These are phyloP conservation scores for Kappamyces sp. DNA, from an alignment of 192 early-diverging fungal genomes.

Conservation along the genomic window DNA sequence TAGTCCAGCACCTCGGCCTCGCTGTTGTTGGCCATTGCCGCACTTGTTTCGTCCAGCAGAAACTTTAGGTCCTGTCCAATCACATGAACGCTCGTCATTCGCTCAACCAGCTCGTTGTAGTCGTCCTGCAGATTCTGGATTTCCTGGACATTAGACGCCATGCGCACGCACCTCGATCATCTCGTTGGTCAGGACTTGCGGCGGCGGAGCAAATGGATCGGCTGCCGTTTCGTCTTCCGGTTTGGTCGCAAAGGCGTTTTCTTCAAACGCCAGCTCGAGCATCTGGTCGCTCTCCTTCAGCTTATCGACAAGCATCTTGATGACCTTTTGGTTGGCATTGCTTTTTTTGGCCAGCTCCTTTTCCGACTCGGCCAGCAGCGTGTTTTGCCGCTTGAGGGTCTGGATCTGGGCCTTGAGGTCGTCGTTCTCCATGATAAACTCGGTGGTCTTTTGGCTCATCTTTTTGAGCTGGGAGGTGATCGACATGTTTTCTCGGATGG, in stretches of 20 bases:
- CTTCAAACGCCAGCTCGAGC: conserved; percentile 47
- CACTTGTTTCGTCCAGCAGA: conserved; percentile 16
- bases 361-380: conserved; percentile 42
- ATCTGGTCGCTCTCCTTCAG: conserved; percentile 53
- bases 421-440: conserved; percentile 52
- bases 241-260: conserved; percentile 7
- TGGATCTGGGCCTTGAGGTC: conserved; percentile 31
- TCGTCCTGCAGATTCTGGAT: conserved; percentile 8
- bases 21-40: conserved; percentile 7
- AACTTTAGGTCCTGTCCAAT: conserved; percentile 11
- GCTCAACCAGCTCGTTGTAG: conserved; percentile 7
- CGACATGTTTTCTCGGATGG: conserved; percentile 57
- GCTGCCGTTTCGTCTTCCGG: neutral
- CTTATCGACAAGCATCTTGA: conserved; percentile 52
- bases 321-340: conserved; percentile 48
- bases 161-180: conserved; percentile 3
- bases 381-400: conserved; percentile 39
- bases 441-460: conserved; percentile 44
- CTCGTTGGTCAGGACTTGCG: conserved; percentile 11
- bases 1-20: conserved; percentile 12
- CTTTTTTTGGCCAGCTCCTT: conserved; percentile 51
- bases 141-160: neutral
- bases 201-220: conserved; percentile 11
- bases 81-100: conserved; percentile 2
- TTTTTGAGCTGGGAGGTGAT: conserved; percentile 55